These are phyloP conservation scores for Leccinum obscurum DNA, from an alignment of 768 basidiomycete species.

Conservation along the genomic window DNA sequence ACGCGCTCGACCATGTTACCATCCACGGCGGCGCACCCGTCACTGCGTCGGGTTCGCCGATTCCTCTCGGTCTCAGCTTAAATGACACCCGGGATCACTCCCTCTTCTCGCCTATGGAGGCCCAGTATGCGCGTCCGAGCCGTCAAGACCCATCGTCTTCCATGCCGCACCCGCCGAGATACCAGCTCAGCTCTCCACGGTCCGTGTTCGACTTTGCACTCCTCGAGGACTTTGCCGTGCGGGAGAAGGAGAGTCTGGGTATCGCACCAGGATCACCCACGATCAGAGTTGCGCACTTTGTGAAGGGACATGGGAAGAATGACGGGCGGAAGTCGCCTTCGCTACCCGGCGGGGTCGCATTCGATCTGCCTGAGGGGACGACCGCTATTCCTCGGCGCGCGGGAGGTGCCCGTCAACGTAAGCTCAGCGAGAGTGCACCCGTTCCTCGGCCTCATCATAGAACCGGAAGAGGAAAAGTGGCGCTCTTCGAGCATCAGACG, in stretches of 20 bases:
- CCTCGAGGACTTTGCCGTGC: constrained; percentile 76
- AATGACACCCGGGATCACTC: constrained; percentile 50
- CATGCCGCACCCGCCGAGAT: constrained; percentile 60
- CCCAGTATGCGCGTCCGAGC: constrained; percentile 25
- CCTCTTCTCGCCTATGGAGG: constrained; percentile 36
- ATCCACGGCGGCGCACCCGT: constrained; percentile 12
- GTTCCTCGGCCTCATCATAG: constrained; percentile 60
- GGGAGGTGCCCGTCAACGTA: constrained; percentile 67
- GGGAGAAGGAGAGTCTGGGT: constrained; percentile 68
- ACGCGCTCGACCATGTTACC: constrained; percentile 8
- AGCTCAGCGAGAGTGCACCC: constrained; percentile 81
- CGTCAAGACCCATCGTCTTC: constrained; percentile 29
- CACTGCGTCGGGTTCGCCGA: neutral
- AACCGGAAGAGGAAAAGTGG: constrained; percentile 79
- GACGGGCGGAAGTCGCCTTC: constrained; percentile 8
- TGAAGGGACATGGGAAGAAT: constrained; percentile 12
- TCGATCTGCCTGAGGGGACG: constrained; percentile 15
- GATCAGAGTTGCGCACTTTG: constrained; percentile 12
- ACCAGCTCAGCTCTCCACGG: constrained; percentile 59
- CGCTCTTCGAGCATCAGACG: constrained; percentile 73
- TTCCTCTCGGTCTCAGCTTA: constrained; percentile 37
- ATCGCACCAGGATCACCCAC: constrained; percentile 41
- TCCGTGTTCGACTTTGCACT: constrained; percentile 68
- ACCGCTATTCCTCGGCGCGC: constrained; percentile 15
- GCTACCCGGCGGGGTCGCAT: constrained; percentile 1